Evolutionary conservation across 495 filamentous ascomycete genomes (phyloP).

Genomic region (Tetracladium marchalianum): DNA sequence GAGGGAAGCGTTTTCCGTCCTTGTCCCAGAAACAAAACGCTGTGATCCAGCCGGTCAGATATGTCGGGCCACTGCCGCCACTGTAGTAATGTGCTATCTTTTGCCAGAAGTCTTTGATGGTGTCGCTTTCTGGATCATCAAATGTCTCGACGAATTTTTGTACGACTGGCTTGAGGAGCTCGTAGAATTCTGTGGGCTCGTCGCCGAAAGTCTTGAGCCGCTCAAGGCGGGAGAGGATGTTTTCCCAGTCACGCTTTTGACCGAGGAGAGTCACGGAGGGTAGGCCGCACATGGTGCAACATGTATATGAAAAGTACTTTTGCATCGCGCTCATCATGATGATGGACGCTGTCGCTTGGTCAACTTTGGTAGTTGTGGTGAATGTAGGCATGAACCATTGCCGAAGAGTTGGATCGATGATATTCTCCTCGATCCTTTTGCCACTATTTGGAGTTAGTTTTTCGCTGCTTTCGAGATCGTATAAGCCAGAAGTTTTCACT

Average conservation of each 20-base stretch:
- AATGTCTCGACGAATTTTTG: conserved; percentile 20
- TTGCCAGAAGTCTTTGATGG: conserved; percentile 25
- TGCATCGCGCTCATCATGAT: conserved; percentile 38
- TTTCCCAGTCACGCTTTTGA: conserved; percentile 29
- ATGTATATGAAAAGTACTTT: conserved; percentile 33
- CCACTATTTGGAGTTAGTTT: not conserved
- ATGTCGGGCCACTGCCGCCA: conserved; percentile 19
- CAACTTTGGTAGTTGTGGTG: conserved; percentile 31
- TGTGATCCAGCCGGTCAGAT: conserved; percentile 28
- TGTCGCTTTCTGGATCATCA: conserved; percentile 10
- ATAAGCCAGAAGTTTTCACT: too few species aligned
- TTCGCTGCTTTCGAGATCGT: too few species aligned
- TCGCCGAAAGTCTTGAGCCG: conserved; percentile 28
- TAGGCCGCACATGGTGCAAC: conserved; percentile 32
- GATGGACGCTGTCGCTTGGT: conserved; percentile 31
- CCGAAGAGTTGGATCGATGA: conserved; percentile 25
- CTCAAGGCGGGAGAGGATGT: conserved; percentile 24
- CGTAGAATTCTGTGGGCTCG: conserved; percentile 13
- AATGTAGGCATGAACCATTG: conserved; percentile 37
- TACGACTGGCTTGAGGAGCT: conserved; percentile 16
- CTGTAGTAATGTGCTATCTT: conserved; percentile 15
- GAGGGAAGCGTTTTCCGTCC: conserved; percentile 19
- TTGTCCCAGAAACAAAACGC: conserved; percentile 33
- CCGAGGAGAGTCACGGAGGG: conserved; percentile 41
- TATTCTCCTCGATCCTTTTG: conserved; percentile 19